A percentile compares a stretch with the other conserved stretches of the same genome.
phyloP scores from a whole-genome alignment of 2,329 filamentous ascomycete genomes.

The Graphiopsis chlorocephala region DNA sequence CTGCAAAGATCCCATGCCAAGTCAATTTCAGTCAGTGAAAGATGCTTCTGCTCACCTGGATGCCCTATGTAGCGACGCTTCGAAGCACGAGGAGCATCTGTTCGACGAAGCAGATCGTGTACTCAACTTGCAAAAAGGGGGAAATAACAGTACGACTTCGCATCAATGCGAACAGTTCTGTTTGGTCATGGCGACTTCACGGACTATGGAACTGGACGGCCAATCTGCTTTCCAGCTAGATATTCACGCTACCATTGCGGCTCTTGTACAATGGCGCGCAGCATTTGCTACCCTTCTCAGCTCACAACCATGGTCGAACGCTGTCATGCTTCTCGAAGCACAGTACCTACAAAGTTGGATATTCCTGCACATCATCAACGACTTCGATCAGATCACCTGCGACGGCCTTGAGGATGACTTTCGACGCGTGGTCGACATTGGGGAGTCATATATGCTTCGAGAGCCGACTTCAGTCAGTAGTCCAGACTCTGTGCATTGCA shows the following conservation, averaged over 20 bases:
- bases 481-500: not conserved
- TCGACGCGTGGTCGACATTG: not conserved
- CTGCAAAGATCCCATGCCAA: slow-evolving; percentile 5
- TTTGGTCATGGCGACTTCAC: not conserved
- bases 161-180: not conserved
- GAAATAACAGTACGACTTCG: not conserved
- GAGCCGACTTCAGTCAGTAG: not conserved
- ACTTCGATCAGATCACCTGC: not conserved
- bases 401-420: not conserved
- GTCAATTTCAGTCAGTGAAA: slow-evolving; percentile 4
- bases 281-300: slow-evolving; percentile 7
- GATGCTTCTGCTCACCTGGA: slow-evolving; percentile 10
- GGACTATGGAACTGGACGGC: not conserved
- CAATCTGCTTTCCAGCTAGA: not conserved
- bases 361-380: not conserved
- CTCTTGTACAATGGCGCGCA: not conserved
- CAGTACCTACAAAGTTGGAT: slow-evolving; percentile 15
- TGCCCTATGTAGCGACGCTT: not conserved
- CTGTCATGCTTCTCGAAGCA: slow-evolving; percentile 15
- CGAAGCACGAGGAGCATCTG: not conserved
- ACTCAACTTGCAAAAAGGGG: not conserved
- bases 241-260: not conserved
- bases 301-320: not conserved
- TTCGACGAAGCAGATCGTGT: not conserved
- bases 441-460: not conserved